phyloP scores from a whole-genome alignment of 176 grass and related monocot species.

The Musa beccarii region DNA sequence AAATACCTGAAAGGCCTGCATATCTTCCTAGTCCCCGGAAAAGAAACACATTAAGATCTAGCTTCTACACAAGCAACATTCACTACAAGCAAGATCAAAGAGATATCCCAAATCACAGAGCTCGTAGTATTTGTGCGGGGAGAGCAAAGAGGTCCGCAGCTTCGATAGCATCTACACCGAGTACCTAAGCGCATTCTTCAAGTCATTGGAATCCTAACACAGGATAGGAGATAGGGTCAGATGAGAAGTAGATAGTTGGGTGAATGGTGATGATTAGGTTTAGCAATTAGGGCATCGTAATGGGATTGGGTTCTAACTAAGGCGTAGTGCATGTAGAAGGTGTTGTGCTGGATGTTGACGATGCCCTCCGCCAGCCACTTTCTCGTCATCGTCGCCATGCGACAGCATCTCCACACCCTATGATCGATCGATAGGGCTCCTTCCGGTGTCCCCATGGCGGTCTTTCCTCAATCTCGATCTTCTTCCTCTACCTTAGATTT shows the following conservation, averaged over 20 bases:
- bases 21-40: slow-evolving; percentile 31
- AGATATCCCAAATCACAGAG: slow-evolving; percentile 44
- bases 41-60: slow-evolving; percentile 22
- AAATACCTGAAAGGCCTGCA: slow-evolving; percentile 47
- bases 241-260: background rate
- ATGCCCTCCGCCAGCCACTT: slow-evolving; percentile 89
- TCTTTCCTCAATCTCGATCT: too few relatives aligned
- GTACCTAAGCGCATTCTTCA: slow-evolving; percentile 89
- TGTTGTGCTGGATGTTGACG: slow-evolving; percentile 82
- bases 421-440: background rate
- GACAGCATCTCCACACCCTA: slow-evolving; percentile 37
- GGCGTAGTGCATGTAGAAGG: slow-evolving; percentile 89
- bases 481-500: too few relatives aligned
- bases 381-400: slow-evolving; percentile 67
- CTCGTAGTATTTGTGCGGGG: slow-evolving; percentile 88
- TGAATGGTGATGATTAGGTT: background rate
- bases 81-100: background rate
- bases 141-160: slow-evolving; percentile 75
- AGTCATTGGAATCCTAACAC: slow-evolving; percentile 69
- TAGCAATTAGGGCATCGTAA: slow-evolving; percentile 11
- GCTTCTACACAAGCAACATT: background rate
- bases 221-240: background rate
- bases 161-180: slow-evolving; percentile 93
- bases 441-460: too few relatives aligned
- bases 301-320: slow-evolving; percentile 32